A percentile compares a stretch with the other conserved stretches of the same genome.
These are phyloP conservation scores for Camptophora hylomeconis DNA, from an alignment of 2,329 filamentous ascomycete species.

Conservation along the genomic window DNA sequence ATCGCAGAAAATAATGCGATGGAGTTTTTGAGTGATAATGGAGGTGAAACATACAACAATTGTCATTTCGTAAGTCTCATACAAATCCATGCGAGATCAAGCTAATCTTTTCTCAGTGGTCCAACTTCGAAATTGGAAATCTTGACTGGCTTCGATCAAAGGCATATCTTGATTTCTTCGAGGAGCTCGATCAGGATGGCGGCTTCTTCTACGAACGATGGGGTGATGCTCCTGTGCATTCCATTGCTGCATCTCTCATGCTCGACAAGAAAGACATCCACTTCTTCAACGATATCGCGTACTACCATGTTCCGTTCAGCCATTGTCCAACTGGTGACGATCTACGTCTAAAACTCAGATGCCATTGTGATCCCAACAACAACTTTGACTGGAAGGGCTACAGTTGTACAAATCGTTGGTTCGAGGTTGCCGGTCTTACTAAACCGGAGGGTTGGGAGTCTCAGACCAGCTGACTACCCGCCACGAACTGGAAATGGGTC, in stretches of 20 bases:
- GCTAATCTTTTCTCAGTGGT: conserved; percentile 54
- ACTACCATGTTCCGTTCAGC: conserved; percentile 95
- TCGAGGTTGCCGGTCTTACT: conserved; percentile 63
- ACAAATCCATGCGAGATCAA: conserved; percentile 5
- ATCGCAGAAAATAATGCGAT: conserved; percentile 74
- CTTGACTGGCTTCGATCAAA: conserved; percentile 85
- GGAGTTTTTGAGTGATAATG: conserved; percentile 82
- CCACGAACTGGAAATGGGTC: conserved; percentile 13
- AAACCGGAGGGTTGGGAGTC: conserved; percentile 80
- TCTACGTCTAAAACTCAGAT: conserved; percentile 69
- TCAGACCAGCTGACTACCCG: conserved; percentile 39
- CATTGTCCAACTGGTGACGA: conserved; percentile 92
- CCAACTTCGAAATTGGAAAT: conserved; percentile 95
- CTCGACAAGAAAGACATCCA: conserved; percentile 89
- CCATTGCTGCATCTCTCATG: conserved; percentile 80
- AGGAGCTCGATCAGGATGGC: conserved; percentile 73
- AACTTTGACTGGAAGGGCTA: conserved; percentile 99
- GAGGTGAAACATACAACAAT: conserved; percentile 84
- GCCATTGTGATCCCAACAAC: conserved; percentile 86
- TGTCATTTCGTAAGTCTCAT: conserved; percentile 74
- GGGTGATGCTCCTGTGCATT: conserved; percentile 96
- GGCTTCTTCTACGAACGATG: conserved; percentile 99
- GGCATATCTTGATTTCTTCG: conserved; percentile 83
- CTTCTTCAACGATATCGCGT: conserved; percentile 98
- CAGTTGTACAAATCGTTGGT: conserved; percentile 82